Evolutionary conservation across 352 stramenopile genomes (phyloP).

Genomic region (Phytophthora cryptogea): DNA sequence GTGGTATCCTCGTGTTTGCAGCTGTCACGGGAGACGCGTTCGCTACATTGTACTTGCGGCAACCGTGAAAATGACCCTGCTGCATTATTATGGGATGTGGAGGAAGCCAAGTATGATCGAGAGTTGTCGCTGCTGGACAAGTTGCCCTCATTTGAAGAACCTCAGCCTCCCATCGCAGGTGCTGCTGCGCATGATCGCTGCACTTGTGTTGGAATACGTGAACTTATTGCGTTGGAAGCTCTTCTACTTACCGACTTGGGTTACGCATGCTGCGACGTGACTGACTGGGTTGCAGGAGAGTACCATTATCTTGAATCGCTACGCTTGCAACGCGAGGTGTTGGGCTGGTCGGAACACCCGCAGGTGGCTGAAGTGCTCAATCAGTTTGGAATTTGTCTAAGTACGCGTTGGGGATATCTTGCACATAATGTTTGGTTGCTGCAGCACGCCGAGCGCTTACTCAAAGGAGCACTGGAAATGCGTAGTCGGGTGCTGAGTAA

Average conservation of each 20-base stretch:
- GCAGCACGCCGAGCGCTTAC: constrained; percentile 65
- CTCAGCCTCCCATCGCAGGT: constrained; percentile 32
- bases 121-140: constrained; percentile 64
- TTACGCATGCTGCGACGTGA: constrained; percentile 80
- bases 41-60: constrained; percentile 71
- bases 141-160: constrained; percentile 66
- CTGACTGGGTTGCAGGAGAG: constrained; percentile 73
- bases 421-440: constrained; percentile 82
- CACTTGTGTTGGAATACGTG: constrained; percentile 70
- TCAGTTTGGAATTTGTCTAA: constrained; percentile 80
- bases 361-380: constrained; percentile 85
- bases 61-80: constrained; percentile 76
- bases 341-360: constrained; percentile 74
- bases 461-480: constrained; percentile 77
- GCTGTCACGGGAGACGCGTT: constrained; percentile 66
- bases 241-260: constrained; percentile 76
- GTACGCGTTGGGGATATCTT: constrained; percentile 68
- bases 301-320: constrained; percentile 81
- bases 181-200: constrained; percentile 45
- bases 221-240: constrained; percentile 76
- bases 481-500: constrained; percentile 73
- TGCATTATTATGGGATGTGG: constrained; percentile 69
- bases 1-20: constrained; percentile 74
- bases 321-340: constrained; percentile 76
- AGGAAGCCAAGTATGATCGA: constrained; percentile 75